These are phyloP conservation scores for Candida xyloterini DNA, from an alignment of 805 yeast species.

Conservation along the genomic window DNA sequence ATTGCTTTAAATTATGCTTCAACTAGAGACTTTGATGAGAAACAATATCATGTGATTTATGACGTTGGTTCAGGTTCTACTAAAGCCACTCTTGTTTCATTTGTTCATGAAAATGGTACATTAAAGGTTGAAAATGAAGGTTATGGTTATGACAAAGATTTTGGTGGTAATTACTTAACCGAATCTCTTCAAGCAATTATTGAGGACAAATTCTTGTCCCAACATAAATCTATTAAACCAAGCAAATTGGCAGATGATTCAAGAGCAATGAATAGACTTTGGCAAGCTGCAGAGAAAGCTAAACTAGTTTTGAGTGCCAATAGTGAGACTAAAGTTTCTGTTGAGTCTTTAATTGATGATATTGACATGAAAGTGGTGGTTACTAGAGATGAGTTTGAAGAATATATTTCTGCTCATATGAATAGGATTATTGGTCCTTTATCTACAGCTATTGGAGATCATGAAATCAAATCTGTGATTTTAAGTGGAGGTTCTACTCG, in stretches of 20 bases:
- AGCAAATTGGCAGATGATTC: conserved; percentile 43
- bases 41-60: conserved; percentile 66
- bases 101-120: conserved; percentile 42
- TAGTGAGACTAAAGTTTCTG: conserved; percentile 66
- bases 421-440: conserved; percentile 54
- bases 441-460: conserved; percentile 37
- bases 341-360: conserved; percentile 74
- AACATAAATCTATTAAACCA: conserved; percentile 38
- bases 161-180: conserved; percentile 81
- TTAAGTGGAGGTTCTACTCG: conserved; percentile 90
- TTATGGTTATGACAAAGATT: conserved; percentile 58
- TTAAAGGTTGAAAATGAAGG: conserved; percentile 62
- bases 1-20: conserved; percentile 80
- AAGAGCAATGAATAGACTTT: conserved; percentile 62
- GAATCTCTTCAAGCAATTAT: conserved; percentile 59
- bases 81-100: conserved; percentile 77
- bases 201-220: conserved; percentile 52
- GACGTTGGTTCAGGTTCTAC: conserved; percentile 95
- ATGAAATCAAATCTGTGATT: conserved; percentile 52
- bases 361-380: conserved; percentile 65
- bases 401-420: conserved; percentile 41
- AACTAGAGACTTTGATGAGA: conserved; percentile 43
- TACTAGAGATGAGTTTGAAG: conserved; percentile 83
- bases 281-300: conserved; percentile 85
- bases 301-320: conserved; percentile 87